Percentiles rank a stretch among this genome's conserved stretches.
Evolutionary conservation across 225 moss, liverwort and hornwort genomes (phyloP).

Genomic region (Physcomitrium patens): DNA sequence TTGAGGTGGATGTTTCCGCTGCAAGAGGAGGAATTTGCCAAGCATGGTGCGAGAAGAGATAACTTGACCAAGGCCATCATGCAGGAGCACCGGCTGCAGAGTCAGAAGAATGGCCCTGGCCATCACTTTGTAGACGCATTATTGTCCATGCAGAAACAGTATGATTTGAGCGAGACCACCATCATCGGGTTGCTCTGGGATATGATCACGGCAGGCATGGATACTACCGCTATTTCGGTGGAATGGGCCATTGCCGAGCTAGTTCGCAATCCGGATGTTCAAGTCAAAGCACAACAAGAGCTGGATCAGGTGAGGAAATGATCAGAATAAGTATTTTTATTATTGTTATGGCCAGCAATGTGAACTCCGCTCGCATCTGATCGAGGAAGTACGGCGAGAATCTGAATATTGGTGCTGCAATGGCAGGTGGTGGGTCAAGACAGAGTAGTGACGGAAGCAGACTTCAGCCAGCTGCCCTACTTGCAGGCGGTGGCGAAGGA

Average conservation of each 20-base stretch:
- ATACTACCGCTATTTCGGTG: constrained; percentile 92
- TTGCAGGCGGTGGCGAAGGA: constrained; percentile 85
- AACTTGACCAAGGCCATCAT: constrained; percentile 82
- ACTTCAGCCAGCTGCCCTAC: constrained; percentile 73
- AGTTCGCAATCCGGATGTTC: constrained; percentile 85
- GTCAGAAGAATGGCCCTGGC: constrained; percentile 45
- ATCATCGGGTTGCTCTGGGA: constrained; percentile 97
- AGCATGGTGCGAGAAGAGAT: constrained; percentile 75
- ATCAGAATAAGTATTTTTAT: no score
- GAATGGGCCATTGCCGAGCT: constrained; percentile 99
- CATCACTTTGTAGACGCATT: constrained; percentile 92
- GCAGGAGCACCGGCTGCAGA: constrained; percentile 61
- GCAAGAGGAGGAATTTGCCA: constrained; percentile 85
- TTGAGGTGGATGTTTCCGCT: constrained; percentile 95
- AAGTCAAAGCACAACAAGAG: constrained; percentile 86
- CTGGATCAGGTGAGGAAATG: constrained; percentile 62
- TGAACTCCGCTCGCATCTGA: not conserved
- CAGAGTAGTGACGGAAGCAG: constrained; percentile 63
- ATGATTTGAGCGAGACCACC: constrained; percentile 91
- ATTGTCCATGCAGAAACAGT: constrained; percentile 74
- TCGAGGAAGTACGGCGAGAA: not conserved
- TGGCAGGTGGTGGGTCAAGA: constrained; percentile 69
- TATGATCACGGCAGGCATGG: constrained; percentile 99
- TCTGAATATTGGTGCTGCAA: not conserved
- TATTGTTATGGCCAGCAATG: not conserved